Percentiles rank a stretch among this genome's conserved stretches.
Evolutionary conservation across 441 rosid genomes (phyloP).

Genomic region (Corymbia calophylla): DNA sequence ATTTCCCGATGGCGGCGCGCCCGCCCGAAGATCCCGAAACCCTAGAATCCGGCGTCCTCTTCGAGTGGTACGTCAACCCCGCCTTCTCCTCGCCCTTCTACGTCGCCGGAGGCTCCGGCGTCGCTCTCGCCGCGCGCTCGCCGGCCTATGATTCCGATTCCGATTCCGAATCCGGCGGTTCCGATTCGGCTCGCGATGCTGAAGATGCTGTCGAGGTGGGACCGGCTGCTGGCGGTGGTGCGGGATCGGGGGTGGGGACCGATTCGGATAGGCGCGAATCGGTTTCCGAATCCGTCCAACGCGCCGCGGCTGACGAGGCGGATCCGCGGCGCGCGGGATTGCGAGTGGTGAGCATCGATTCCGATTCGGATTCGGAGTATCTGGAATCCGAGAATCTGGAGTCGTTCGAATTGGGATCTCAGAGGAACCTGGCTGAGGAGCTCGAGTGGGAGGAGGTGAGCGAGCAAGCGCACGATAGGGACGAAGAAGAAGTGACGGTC

Average conservation of each 20-base stretch:
- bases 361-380: conserved; percentile 11
- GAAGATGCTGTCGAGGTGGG: background rate
- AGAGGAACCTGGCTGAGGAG: background rate
- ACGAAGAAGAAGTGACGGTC: background rate
- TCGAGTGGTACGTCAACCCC: background rate
- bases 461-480: background rate
- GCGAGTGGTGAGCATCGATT: conserved; percentile 14
- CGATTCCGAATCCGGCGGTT: background rate
- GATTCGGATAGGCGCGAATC: background rate
- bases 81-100: background rate
- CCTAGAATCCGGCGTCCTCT: background rate
- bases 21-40: background rate
- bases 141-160: background rate
- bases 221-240: background rate
- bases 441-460: conserved; percentile 4
- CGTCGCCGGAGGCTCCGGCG: background rate
- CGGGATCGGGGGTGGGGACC: background rate
- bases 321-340: conserved; percentile 1
- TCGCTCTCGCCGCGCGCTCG: background rate
- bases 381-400: background rate
- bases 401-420: background rate
- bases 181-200: background rate
- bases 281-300: background rate
- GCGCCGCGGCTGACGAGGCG: background rate
- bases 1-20: background rate